Evolutionary conservation across 352 stramenopile species (phyloP), one percentile per base, ranked within the genome.

Genomic region (Pythium scleroteichum): DNA sequence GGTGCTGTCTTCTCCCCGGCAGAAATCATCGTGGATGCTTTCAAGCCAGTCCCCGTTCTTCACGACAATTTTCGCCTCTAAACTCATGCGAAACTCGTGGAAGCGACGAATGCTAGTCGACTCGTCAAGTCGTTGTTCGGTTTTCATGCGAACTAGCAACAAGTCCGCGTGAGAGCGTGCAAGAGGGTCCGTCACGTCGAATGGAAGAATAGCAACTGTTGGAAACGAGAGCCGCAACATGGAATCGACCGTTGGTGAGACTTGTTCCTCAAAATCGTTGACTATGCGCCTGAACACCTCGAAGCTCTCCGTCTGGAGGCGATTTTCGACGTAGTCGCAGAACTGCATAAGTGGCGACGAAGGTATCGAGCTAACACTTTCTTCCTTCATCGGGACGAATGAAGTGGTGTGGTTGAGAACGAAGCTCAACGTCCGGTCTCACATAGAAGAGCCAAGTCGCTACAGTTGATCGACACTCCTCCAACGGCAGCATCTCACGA

Each of bases 1-100:
- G 6, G 19, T 39, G 17, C 22, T 22, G 3, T 58, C 35, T 13
- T 49, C 33, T 9, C 51, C 38, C 1, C 20, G 33, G 26, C 35
- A 58, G 9, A 58, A 46, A 12, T 58, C 51, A 14, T 58, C 51
- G 26, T 24, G 47, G 0, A 58, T 58, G 24, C 35, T 22, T 24
- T 35, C 12, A 2, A 58, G 51, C 35, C 51, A 58, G 51, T 39
- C 17, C 35, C 51, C 45, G 16, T 58, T 46, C 12, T 26, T 27
- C 35, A 58, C 9, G 14, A 32, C 19, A 26, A 58, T 22, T 27
- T 35, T 47, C 1, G 51, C 24, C 51, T 48, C 16, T 14, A 58
- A 3, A 2, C 3, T n/a, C 0, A 39, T 16, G 20, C 22, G 39
- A 6, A 58, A 39, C 7, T 24, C 17, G 22, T 20, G 39, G 38